A percentile compares a stretch with the other conserved stretches of the same genome.
Conservation (phyloP, 2,329 filamentous ascomycete species). For the Trichoderma breve region DNA sequence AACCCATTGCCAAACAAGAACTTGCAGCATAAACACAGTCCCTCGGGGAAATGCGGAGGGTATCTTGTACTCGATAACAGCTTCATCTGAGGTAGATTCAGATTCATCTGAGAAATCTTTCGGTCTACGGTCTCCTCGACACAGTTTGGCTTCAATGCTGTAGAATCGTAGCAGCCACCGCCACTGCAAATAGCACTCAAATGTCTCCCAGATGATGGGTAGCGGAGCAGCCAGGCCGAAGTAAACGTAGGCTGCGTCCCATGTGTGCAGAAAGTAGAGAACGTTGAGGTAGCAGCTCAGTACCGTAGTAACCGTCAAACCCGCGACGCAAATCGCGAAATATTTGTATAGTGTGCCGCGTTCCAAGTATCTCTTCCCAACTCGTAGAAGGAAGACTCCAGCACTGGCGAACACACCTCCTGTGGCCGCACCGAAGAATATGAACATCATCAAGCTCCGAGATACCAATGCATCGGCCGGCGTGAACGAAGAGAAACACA, state of each 20-base stretch:
- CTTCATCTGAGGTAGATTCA: neutral
- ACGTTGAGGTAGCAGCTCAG: slow-evolving; percentile 4
- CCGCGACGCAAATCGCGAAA: neutral
- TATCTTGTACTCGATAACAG: neutral
- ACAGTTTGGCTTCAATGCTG: neutral
- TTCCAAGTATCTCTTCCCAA: neutral
- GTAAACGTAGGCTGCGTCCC: neutral
- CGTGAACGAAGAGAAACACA: neutral
- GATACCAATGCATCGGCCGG: neutral
- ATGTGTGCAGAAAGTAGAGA: slow-evolving; percentile 4
- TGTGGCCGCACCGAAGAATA: slow-evolving; percentile 3
- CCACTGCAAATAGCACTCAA: slow-evolving; percentile 11
- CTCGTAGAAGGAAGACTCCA: slow-evolving; percentile 4
- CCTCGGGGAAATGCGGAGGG: neutral
- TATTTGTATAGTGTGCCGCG: neutral
- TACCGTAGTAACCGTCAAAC: neutral
- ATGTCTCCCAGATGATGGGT: neutral
- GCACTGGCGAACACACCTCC: neutral
- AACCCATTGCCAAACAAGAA: neutral
- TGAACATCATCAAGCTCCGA: slow-evolving; percentile 8
- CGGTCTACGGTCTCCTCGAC: neutral
- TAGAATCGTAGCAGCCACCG: slow-evolving; percentile 8
- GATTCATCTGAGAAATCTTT: neutral
- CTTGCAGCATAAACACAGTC: neutral
- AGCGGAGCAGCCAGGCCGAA: neutral